Evolutionary conservation across 169 alveolate species (phyloP).

Genomic region (Cryptosporidium viatorum): DNA sequence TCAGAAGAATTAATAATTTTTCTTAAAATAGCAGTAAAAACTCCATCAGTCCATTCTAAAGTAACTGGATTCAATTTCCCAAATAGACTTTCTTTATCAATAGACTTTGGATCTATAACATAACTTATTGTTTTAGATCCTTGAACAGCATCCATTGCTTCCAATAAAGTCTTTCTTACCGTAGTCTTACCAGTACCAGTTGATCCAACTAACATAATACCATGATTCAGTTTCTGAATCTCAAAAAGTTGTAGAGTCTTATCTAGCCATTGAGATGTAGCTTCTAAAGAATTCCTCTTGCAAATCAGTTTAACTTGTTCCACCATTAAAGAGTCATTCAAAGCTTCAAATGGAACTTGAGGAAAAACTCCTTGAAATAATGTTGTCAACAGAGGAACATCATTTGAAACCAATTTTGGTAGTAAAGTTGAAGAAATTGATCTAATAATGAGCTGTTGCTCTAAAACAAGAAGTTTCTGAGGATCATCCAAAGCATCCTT

Average conservation of each 20-base stretch:
- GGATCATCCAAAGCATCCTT: slow-evolving; percentile 5
- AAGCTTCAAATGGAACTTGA: slow-evolving; percentile 89
- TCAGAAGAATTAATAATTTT: slow-evolving; percentile 81
- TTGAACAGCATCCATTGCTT: slow-evolving; percentile 91
- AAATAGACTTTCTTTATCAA: slow-evolving; percentile 93
- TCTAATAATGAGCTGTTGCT: slow-evolving; percentile 91
- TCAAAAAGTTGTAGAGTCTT: slow-evolving; percentile 92
- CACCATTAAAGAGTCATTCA: slow-evolving; percentile 90
- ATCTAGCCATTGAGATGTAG: slow-evolving; percentile 88
- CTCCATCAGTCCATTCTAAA: slow-evolving; percentile 98
- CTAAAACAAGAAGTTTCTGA: slow-evolving; percentile 80
- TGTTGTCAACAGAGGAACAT: slow-evolving; percentile 90
- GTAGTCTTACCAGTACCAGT: slow-evolving; percentile 95
- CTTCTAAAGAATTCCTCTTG: slow-evolving; percentile 85
- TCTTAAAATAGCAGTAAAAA: slow-evolving; percentile 93
- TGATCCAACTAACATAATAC: slow-evolving; percentile 98
- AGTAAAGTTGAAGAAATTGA: slow-evolving; percentile 95
- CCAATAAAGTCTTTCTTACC: slow-evolving; percentile 88
- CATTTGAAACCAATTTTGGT: slow-evolving; percentile 96
- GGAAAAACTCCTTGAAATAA: slow-evolving; percentile 97
- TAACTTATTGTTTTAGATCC: slow-evolving; percentile 92
- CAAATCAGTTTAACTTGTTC: slow-evolving; percentile 86
- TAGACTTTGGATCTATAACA: slow-evolving; percentile 93
- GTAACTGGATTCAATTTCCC: slow-evolving; percentile 95
- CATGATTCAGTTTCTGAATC: slow-evolving; percentile 95